Evolutionary conservation across 352 stramenopile species (phyloP).

Genomic region (Phytophthora vignae): DNA sequence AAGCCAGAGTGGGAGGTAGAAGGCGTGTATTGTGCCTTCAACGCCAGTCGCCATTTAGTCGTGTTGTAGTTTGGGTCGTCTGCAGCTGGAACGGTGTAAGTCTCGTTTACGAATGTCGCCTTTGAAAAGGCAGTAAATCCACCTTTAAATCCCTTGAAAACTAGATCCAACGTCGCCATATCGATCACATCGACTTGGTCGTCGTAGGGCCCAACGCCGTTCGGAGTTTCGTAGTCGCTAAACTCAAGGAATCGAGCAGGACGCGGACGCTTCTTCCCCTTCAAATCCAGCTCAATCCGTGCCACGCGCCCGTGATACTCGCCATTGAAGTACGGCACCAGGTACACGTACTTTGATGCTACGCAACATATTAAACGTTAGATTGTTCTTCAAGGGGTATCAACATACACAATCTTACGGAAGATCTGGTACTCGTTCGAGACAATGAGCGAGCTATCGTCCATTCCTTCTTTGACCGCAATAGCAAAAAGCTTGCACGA

Average conservation of each 20-base stretch:
- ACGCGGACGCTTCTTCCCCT: conserved; percentile 77
- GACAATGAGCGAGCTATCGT: conserved; percentile 52
- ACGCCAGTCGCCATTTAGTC: conserved; percentile 53
- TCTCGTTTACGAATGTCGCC: conserved; percentile 71
- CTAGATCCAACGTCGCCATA: conserved; percentile 50
- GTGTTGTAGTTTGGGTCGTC: conserved; percentile 61
- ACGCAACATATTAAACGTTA: conserved; percentile 9
- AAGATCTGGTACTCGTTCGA: conserved; percentile 70
- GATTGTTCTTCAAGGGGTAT: background rate
- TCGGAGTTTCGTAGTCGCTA: conserved; percentile 73
- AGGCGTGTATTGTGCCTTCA: conserved; percentile 58
- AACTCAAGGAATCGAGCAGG: conserved; percentile 82
- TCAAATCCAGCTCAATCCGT: conserved; percentile 74
- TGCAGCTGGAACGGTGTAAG: conserved; percentile 51
- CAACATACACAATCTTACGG: conserved; percentile 36
- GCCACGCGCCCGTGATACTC: conserved; percentile 70
- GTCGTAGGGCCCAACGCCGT: conserved; percentile 74
- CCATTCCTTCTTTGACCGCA: conserved; percentile 70
- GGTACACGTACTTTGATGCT: conserved; percentile 79
- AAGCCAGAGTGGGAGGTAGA: conserved; percentile 51
- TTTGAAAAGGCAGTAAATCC: conserved; percentile 68
- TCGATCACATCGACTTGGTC: conserved; percentile 70
- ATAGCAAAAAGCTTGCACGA: conserved; percentile 71
- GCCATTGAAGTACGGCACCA: conserved; percentile 78
- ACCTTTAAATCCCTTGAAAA: conserved; percentile 65